These are phyloP conservation scores for Verticillium nubilum DNA, from an alignment of 2,329 filamentous ascomycete species.

Conservation along the genomic window DNA sequence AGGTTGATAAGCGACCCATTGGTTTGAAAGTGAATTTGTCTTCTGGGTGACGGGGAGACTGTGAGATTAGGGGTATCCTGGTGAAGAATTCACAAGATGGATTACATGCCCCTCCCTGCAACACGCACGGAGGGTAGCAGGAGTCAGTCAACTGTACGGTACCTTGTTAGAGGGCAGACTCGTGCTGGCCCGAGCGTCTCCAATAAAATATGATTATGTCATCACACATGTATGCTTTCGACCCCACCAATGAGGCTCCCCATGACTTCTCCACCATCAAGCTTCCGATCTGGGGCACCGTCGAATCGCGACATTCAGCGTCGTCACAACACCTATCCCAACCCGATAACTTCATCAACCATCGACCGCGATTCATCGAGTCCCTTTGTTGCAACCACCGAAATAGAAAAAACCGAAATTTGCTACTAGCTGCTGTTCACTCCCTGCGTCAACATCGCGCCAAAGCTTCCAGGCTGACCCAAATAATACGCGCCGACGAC, in stretches of 20 bases:
- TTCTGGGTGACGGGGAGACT: too few species aligned
- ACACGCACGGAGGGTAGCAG: too few species aligned
- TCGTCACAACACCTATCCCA: background rate
- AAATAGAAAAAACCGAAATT: too few species aligned
- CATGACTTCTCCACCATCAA: background rate
- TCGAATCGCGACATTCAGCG: background rate
- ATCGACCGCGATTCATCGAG: background rate
- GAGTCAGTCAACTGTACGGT: too few species aligned
- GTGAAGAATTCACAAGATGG: too few species aligned
- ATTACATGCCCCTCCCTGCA: too few species aligned
- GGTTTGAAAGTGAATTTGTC: too few species aligned
- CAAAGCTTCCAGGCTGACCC: background rate
- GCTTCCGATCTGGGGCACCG: background rate
- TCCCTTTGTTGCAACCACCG: background rate
- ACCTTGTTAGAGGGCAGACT: too few species aligned
- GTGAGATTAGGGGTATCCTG: too few species aligned
- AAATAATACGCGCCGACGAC: background rate
- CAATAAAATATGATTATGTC: background rate
- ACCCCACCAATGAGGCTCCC: background rate
- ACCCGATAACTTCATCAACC: background rate
- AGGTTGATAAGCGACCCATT: too few species aligned
- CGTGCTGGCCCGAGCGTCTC: too few species aligned
- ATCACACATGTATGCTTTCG: background rate
- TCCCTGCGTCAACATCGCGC: background rate
- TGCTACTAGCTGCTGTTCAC: too few species aligned